These are phyloP conservation scores for Penicillium sp. DNA, from an alignment of 2,329 filamentous ascomycete species.

Conservation along the genomic window DNA sequence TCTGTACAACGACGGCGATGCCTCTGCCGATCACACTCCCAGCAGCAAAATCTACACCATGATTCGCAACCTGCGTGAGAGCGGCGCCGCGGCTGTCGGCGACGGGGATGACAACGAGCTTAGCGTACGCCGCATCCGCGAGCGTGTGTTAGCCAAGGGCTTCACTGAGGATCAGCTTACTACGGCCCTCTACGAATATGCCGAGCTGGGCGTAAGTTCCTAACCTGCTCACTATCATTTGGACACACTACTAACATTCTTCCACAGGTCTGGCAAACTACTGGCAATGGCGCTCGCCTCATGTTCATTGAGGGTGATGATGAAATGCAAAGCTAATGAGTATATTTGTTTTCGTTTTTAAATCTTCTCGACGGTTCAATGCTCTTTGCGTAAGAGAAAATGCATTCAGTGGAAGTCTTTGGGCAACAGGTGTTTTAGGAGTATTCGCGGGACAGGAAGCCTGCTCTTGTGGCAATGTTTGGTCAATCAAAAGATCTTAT, in stretches of 20 bases:
- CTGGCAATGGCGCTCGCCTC: constrained; percentile 66
- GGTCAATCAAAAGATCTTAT: constrained; percentile 18
- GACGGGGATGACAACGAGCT: constrained; percentile 73
- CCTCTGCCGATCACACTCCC: constrained; percentile 69
- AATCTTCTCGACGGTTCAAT: constrained; percentile 6
- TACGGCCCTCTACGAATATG: constrained; percentile 84
- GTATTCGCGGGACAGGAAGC: constrained; percentile 16
- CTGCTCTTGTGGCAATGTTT: constrained; percentile 14
- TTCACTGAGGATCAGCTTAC: constrained; percentile 94
- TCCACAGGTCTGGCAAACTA: constrained; percentile 72
- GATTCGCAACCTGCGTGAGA: constrained; percentile 82
- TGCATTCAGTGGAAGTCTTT: constrained; percentile 23
- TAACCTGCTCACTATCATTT: background rate
- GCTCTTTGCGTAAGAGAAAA: constrained; percentile 14
- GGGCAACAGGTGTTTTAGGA: constrained; percentile 26
- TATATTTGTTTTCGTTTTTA: background rate
- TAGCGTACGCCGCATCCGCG: constrained; percentile 82
- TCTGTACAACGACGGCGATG: constrained; percentile 68
- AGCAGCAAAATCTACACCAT: constrained; percentile 93
- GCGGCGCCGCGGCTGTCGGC: constrained; percentile 74
- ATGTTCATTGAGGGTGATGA: constrained; percentile 66
- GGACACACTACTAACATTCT: constrained; percentile 37
- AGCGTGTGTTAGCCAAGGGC: constrained; percentile 90
- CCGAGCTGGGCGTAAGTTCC: constrained; percentile 77
- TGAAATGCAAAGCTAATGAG: constrained; percentile 48